Evolutionary conservation across 2,329 filamentous ascomycete species (phyloP).

Genomic region (Penicillium sp.): DNA sequence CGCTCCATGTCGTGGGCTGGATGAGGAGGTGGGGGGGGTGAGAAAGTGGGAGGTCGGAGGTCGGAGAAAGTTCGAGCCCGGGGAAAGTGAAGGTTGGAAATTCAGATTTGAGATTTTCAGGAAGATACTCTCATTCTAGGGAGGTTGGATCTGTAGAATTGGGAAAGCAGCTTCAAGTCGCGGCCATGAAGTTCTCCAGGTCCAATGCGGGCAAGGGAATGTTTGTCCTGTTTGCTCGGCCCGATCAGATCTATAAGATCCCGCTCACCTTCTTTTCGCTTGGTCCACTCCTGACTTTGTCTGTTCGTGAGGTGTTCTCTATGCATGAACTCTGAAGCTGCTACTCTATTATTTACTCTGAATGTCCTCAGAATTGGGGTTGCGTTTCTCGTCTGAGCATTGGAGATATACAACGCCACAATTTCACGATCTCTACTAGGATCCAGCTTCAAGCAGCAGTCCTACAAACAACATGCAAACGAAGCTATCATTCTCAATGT

Average conservation of each 20-base stretch:
- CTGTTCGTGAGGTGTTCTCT: neutral
- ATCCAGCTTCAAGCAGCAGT: neutral
- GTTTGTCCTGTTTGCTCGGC: constrained; percentile 6
- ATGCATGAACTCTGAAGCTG: neutral
- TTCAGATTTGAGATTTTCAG: neutral
- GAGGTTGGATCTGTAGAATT: neutral
- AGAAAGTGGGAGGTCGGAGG: constrained; percentile 9
- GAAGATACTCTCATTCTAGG: neutral
- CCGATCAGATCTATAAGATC: constrained; percentile 3
- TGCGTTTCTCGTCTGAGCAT: neutral
- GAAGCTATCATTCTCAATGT: neutral
- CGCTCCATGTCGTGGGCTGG: constrained; percentile 34
- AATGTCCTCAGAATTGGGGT: neutral
- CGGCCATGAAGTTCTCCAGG: constrained; percentile 3
- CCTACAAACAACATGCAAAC: neutral
- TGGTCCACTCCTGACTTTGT: neutral
- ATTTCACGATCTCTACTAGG: neutral
- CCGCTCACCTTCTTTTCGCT: constrained; percentile 1
- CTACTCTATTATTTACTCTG: neutral
- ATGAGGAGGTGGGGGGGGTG: constrained; percentile 6
- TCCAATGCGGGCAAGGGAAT: neutral
- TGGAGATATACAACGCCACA: neutral
- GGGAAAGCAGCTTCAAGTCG: neutral
- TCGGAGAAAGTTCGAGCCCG: neutral
- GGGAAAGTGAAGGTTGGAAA: neutral